Percentiles rank a stretch among this genome's conserved stretches.
phyloP scores from a whole-genome alignment of 257 asterid species.

The Verbena officinalis region DNA sequence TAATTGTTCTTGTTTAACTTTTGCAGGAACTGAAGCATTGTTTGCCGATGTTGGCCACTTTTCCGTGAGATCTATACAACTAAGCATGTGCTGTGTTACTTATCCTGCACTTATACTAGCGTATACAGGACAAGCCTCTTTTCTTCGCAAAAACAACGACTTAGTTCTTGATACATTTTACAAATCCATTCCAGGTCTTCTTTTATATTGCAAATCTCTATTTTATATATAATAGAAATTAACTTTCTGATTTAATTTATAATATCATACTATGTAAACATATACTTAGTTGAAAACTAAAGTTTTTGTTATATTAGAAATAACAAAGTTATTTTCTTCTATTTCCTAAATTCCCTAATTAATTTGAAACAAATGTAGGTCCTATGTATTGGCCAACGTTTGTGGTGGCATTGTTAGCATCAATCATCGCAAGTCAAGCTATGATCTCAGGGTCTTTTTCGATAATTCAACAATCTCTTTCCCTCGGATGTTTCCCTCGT shows the following conservation, averaged over 20 bases:
- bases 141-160: constrained; percentile 41
- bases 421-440: constrained; percentile 67
- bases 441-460: constrained; percentile 64
- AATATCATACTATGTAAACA: too few relatives aligned
- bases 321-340: neutral
- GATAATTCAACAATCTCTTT: constrained; percentile 58
- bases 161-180: constrained; percentile 42
- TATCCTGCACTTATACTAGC: constrained; percentile 55
- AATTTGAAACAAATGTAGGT: too few relatives aligned
- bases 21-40: constrained; percentile 67
- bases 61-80: constrained; percentile 55
- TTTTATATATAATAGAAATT: too few relatives aligned
- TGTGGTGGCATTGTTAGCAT: constrained; percentile 50
- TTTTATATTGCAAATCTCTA: neutral
- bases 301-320: too few relatives aligned
- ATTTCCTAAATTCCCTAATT: too few relatives aligned
- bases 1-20: too few relatives aligned
- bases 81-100: constrained; percentile 51
- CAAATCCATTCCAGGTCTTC: constrained; percentile 55
- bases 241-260: too few relatives aligned
- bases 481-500: constrained; percentile 65
- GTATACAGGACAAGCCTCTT: constrained; percentile 59
- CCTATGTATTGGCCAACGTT: constrained; percentile 67
- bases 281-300: too few relatives aligned
- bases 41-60: constrained; percentile 78